Conservation (phyloP, 192 early-diverging fungal species). For the Jimgerdemannia flammicorona region DNA sequence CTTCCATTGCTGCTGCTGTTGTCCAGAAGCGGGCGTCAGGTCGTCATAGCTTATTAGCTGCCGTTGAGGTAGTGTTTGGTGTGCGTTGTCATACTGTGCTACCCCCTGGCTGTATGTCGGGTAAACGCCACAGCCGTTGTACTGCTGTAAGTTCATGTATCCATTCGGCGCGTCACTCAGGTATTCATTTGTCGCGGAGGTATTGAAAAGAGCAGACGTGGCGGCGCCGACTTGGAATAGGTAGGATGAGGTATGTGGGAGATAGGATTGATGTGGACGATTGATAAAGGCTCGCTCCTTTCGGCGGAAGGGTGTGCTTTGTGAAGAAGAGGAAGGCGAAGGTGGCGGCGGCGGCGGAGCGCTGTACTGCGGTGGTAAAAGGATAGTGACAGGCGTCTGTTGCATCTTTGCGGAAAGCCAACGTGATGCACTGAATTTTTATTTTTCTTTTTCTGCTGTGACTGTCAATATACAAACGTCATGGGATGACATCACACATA, state of each 20-base stretch:
- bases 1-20: neutral
- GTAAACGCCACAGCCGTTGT: no score
- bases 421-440: neutral
- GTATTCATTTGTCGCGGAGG: neutral
- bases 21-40: neutral
- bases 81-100: neutral
- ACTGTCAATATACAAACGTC: no score
- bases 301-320: neutral
- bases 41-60: neutral
- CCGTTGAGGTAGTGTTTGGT: neutral
- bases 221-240: neutral
- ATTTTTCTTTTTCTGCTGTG: no score
- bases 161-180: neutral
- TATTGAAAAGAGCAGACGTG: neutral
- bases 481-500: neutral
- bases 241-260: neutral
- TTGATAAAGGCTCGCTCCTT: neutral
- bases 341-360: neutral
- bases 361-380: neutral
- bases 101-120: neutral
- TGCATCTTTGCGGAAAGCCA: neutral
- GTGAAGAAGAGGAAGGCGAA: neutral
- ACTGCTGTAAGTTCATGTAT: neutral
- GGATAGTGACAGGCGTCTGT: neutral
- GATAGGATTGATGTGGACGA: neutral